A percentile compares a stretch with the other conserved stretches of the same genome.
These are phyloP conservation scores for Mycena alexandri DNA, from an alignment of 768 basidiomycete genomes.

Conservation along the genomic window DNA sequence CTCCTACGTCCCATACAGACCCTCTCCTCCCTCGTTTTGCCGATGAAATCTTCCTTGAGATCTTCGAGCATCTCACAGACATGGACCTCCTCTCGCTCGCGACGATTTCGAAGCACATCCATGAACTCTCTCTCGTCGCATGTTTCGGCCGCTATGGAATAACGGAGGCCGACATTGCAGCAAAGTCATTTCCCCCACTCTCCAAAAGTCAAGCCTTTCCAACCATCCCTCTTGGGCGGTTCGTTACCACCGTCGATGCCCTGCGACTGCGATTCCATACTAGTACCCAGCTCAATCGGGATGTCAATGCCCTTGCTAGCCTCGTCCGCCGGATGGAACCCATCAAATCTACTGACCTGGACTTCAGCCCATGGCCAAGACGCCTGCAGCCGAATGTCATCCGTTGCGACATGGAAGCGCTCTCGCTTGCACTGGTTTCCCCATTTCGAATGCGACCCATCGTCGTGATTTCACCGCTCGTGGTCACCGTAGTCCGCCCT, in stretches of 20 bases:
- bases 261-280: constrained; percentile 7
- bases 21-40: no score
- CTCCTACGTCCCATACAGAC: no score
- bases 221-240: constrained; percentile 15
- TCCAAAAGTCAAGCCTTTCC: constrained; percentile 23
- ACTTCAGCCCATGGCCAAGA: not conserved
- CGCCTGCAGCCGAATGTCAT: no score
- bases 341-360: constrained; percentile 7
- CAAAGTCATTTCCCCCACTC: not conserved
- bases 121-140: constrained; percentile 14
- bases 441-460: not conserved
- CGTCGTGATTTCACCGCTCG: constrained; percentile 6
- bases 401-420: not conserved
- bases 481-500: constrained; percentile 13
- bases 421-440: constrained; percentile 2
- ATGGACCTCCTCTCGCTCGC: constrained; percentile 17
- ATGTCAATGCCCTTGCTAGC: constrained; percentile 6
- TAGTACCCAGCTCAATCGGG: not conserved
- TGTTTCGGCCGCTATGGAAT: constrained; percentile 23
- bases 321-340: constrained; percentile 3
- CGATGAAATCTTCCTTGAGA: no score
- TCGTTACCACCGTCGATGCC: constrained; percentile 1
- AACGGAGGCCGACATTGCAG: constrained; percentile 5
- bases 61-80: constrained; percentile 17
- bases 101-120: constrained; percentile 23